A percentile compares a stretch with the other conserved stretches of the same genome.
phyloP scores from a whole-genome alignment of 1,139 yeast genomes.

The Barnettozyma hawaiiensis region DNA sequence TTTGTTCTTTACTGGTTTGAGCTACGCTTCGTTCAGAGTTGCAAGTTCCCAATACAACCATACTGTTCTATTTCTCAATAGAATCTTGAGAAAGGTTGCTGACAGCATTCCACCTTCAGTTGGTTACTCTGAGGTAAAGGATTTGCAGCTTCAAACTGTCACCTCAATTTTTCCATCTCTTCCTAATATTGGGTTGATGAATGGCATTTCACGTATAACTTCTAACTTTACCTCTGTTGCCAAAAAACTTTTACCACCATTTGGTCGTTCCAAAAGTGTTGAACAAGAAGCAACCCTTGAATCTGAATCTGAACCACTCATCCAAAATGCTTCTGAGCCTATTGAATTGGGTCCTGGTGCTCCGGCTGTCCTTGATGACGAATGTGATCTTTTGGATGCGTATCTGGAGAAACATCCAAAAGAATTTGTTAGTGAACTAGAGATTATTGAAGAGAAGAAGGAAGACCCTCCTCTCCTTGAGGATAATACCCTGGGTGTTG shows the following conservation, averaged over 20 bases:
- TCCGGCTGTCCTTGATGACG: neutral
- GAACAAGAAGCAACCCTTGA: neutral
- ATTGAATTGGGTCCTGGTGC: neutral
- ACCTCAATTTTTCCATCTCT: neutral
- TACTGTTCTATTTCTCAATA: conserved; percentile 22
- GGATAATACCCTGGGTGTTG: neutral
- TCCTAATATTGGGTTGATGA: conserved; percentile 2
- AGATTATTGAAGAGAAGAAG: neutral
- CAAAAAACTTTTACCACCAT: neutral
- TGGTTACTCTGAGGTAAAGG: conserved; percentile 16
- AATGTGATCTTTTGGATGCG: neutral
- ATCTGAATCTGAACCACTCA: neutral
- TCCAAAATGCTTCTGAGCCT: neutral
- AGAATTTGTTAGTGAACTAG: neutral
- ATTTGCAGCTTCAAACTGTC: conserved; percentile 1
- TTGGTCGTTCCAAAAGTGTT: neutral
- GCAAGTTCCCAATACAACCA: conserved; percentile 25
- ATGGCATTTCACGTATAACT: too few species aligned
- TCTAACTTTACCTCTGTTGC: neutral
- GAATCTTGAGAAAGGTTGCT: conserved; percentile 24
- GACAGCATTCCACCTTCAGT: conserved; percentile 27
- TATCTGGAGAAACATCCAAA: neutral
- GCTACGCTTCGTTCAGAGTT: conserved; percentile 20
- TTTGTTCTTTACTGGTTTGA: conserved; percentile 22
- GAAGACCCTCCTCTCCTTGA: neutral